Conservation (phyloP, 768 basidiomycete species). For the Amanita phalloides region DNA sequence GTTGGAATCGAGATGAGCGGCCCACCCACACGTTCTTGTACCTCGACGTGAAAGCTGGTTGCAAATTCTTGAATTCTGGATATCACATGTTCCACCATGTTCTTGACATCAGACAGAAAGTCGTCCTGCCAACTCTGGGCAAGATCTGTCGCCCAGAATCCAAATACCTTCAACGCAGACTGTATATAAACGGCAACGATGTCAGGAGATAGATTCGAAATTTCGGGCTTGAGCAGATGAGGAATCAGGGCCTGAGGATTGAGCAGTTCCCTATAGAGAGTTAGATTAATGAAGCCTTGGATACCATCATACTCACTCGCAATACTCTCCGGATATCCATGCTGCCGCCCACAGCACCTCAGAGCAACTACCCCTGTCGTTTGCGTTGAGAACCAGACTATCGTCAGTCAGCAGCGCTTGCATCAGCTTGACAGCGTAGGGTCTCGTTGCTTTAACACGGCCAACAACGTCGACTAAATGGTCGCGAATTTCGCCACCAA, state of each 20-base stretch:
- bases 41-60: conserved; percentile 64
- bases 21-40: conserved; percentile 73
- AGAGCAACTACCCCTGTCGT: conserved; percentile 63
- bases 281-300: neutral
- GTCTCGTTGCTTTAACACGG: conserved; percentile 64
- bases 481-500: conserved; percentile 70
- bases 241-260: conserved; percentile 68
- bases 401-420: conserved; percentile 74
- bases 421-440: conserved; percentile 79
- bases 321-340: conserved; percentile 95
- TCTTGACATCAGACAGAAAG: conserved; percentile 51
- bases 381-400: conserved; percentile 52
- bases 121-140: conserved; percentile 73
- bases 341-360: conserved; percentile 91
- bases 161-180: conserved; percentile 79
- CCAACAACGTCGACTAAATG: conserved; percentile 83
- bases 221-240: conserved; percentile 53
- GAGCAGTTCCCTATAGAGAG: conserved; percentile 49
- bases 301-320: conserved; percentile 47
- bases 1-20: neutral
- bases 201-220: conserved; percentile 46
- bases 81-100: conserved; percentile 51
- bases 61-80: conserved; percentile 49
- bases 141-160: conserved; percentile 68
- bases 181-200: conserved; percentile 76